Evolutionary conservation across 192 early-diverging fungal species (phyloP).

Genomic region (Dissophora ornata): DNA sequence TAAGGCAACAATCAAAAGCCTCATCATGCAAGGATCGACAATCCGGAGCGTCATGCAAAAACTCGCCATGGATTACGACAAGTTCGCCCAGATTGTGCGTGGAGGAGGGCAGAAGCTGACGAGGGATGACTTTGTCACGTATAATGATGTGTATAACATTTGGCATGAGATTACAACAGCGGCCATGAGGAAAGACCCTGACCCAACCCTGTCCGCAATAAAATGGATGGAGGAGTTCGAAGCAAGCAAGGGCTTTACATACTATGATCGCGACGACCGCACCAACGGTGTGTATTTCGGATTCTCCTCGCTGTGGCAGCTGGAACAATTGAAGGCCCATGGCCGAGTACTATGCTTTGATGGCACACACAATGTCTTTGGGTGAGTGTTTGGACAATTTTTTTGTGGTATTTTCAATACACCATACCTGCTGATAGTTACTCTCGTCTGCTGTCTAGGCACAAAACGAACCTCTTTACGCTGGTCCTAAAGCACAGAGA

Average conservation of each 20-base stretch:
- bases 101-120: not conserved
- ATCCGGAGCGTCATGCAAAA: constrained; percentile 8
- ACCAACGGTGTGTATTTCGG: not conserved
- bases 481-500: constrained; percentile 18
- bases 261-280: constrained; percentile 1
- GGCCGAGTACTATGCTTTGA: constrained; percentile 16
- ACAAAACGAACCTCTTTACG: constrained; percentile 14
- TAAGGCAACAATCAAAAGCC: not conserved
- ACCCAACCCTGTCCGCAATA: not conserved
- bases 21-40: constrained; percentile 2
- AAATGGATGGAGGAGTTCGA: constrained; percentile 27
- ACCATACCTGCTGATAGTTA: not conserved
- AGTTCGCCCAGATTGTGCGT: not conserved
- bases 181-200: constrained; percentile 11
- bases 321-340: not conserved
- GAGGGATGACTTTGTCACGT: constrained; percentile 27
- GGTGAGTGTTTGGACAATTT: constrained; percentile 3
- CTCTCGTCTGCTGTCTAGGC: not conserved
- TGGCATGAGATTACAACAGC: constrained; percentile 1
- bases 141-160: constrained; percentile 33
- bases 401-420: not conserved
- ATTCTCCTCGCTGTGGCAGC: constrained; percentile 14
- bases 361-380: constrained; percentile 19
- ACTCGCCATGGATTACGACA: constrained; percentile 23
- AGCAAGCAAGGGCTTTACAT: not conserved